phyloP scores from a whole-genome alignment of 2,329 filamentous ascomycete genomes.

The Pyrenochaeta sp. region DNA sequence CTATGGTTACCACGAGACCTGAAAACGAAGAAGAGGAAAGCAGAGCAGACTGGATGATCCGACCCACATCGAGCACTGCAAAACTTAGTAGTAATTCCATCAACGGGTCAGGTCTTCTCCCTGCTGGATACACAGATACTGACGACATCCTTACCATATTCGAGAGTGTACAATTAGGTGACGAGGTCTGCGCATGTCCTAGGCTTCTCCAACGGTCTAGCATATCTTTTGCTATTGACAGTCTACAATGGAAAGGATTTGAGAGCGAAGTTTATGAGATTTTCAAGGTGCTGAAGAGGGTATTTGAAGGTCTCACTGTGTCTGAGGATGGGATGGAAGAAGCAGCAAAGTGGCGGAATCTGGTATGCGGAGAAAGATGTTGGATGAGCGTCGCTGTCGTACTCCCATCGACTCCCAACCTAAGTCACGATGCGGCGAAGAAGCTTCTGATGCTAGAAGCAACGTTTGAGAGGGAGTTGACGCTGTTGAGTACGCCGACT shows the following conservation, averaged over 20 bases:
- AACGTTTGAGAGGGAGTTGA: conserved; percentile 17
- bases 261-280: too few species aligned
- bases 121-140: too few species aligned
- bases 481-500: neutral
- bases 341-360: neutral
- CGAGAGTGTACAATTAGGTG: neutral
- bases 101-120: too few species aligned
- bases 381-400: neutral
- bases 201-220: conserved; percentile 4
- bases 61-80: neutral
- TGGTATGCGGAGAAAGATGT: conserved; percentile 1
- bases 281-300: too few species aligned
- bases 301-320: neutral
- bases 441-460: conserved; percentile 10
- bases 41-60: neutral
- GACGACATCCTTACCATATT: too few species aligned
- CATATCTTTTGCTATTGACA: neutral
- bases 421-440: neutral
- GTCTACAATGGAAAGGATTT: neutral
- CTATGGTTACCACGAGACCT: neutral
- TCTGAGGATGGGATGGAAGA: neutral
- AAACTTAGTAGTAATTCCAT: too few species aligned
- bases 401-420: too few species aligned
- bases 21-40: neutral
- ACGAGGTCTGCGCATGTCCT: conserved; percentile 2